Evolutionary conservation across 257 asterid species (phyloP).

Genomic region (Rehmannia glutinosa): DNA sequence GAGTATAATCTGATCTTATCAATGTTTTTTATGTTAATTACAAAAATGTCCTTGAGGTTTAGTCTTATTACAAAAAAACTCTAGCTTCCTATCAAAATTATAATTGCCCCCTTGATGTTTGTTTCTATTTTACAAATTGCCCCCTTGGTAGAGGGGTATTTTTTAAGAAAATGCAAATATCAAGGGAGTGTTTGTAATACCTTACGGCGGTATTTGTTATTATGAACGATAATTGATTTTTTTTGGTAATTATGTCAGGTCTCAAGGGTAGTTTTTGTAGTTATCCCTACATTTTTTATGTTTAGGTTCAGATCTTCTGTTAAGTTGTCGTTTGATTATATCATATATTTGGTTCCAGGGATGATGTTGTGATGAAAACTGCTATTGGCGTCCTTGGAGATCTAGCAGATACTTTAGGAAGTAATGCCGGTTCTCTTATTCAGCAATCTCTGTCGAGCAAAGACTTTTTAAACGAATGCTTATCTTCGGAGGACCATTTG

Average conservation of each 20-base stretch:
- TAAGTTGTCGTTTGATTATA: neutral
- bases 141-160: neutral
- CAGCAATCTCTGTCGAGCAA: constrained; percentile 84
- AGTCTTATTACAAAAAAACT: neutral
- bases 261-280: neutral
- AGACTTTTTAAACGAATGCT: constrained; percentile 80
- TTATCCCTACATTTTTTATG: neutral
- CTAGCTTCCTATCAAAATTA: neutral
- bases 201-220: too few species aligned
- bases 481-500: constrained; percentile 86
- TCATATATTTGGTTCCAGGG: constrained; percentile 49
- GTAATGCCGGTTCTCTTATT: constrained; percentile 74
- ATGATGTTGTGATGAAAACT: constrained; percentile 89
- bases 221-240: too few species aligned
- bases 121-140: neutral
- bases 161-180: too few species aligned
- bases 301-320: neutral
- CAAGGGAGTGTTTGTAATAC: too few species aligned
- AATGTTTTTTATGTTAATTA: neutral
- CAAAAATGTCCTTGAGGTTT: neutral
- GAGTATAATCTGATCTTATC: constrained; percentile 23
- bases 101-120: too few species aligned
- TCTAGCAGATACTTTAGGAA: constrained; percentile 89
- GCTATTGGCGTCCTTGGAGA: constrained; percentile 91
- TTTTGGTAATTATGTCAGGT: too few species aligned